These are phyloP conservation scores for Yamadazyma tumulicola DNA, from an alignment of 805 yeast species.

Conservation along the genomic window DNA sequence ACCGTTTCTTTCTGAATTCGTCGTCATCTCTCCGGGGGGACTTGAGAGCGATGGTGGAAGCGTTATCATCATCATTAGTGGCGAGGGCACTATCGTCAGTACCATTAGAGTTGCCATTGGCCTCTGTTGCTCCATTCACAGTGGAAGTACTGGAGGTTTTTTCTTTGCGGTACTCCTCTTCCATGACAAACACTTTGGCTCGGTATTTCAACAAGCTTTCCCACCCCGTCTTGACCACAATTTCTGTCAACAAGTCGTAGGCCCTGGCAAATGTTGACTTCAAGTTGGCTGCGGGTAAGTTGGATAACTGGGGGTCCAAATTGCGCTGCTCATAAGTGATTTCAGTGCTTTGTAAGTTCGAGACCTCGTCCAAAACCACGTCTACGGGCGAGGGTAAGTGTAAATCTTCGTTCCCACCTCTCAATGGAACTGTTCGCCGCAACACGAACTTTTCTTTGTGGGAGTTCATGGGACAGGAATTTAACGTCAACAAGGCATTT, in stretches of 20 bases:
- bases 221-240: conserved; percentile 45
- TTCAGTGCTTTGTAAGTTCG: conserved; percentile 61
- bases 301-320: conserved; percentile 58
- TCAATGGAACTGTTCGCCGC: conserved; percentile 55
- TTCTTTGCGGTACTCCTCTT: conserved; percentile 44
- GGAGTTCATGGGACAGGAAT: conserved; percentile 80
- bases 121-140: conserved; percentile 10
- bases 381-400: conserved; percentile 78
- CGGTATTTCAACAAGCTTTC: conserved; percentile 41
- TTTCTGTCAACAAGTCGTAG: conserved; percentile 43
- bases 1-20: conserved; percentile 59
- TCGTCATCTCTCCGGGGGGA: conserved; percentile 32
- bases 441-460: conserved; percentile 64
- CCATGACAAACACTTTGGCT: conserved; percentile 48
- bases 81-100: conserved; percentile 12
- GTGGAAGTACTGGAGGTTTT: conserved; percentile 13
- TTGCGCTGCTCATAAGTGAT: conserved; percentile 63
- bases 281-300: conserved; percentile 67
- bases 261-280: conserved; percentile 47
- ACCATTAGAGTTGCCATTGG: conserved; percentile 6
- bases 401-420: conserved; percentile 45
- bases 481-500: conserved; percentile 66
- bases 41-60: conserved; percentile 37
- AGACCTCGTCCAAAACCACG: conserved; percentile 66
- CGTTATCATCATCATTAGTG: conserved; percentile 18